Evolutionary conservation across 176 grass and related monocot species (phyloP).

Genomic region (Microstegium vimineum): DNA sequence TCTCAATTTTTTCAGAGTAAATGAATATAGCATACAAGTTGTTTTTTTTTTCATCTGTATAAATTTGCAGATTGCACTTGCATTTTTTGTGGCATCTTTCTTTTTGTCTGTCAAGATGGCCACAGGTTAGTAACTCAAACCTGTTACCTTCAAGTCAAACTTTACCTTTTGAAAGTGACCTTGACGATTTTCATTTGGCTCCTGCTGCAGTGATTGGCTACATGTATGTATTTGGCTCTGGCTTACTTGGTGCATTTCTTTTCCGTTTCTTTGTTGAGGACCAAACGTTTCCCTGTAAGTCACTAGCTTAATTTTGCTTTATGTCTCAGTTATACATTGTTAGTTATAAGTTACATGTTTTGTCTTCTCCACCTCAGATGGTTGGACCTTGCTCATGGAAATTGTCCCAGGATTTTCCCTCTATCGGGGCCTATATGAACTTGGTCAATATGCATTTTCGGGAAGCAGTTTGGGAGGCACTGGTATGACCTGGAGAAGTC

Average conservation of each 20-base stretch:
- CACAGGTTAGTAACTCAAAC: slow-evolving; percentile 46
- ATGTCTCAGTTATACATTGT: neutral
- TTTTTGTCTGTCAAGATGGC: slow-evolving; percentile 58
- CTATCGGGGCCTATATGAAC: slow-evolving; percentile 67
- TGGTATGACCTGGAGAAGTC: slow-evolving; percentile 49
- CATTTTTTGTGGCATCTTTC: slow-evolving; percentile 48
- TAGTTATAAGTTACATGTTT: slow-evolving; percentile 11
- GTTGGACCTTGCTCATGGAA: slow-evolving; percentile 59
- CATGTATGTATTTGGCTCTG: slow-evolving; percentile 70
- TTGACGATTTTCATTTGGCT: neutral
- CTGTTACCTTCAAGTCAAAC: neutral
- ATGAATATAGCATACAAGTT: slow-evolving; percentile 49
- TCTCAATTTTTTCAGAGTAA: slow-evolving; percentile 55
- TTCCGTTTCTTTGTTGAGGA: slow-evolving; percentile 60
- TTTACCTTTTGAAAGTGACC: slow-evolving; percentile 5
- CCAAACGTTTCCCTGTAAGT: slow-evolving; percentile 57
- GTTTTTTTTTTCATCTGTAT: slow-evolving; percentile 55
- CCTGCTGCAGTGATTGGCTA: slow-evolving; percentile 47
- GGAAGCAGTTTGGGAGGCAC: slow-evolving; percentile 34
- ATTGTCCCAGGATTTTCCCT: slow-evolving; percentile 66
- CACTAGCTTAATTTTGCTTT: slow-evolving; percentile 9
- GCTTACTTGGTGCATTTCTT: slow-evolving; percentile 72
- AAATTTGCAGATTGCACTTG: slow-evolving; percentile 68
- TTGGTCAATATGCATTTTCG: slow-evolving; percentile 58
- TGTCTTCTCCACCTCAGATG: slow-evolving; percentile 26